Conservation (phyloP, 2,329 filamentous ascomycete genomes). For the Paecilomyces sp. region DNA sequence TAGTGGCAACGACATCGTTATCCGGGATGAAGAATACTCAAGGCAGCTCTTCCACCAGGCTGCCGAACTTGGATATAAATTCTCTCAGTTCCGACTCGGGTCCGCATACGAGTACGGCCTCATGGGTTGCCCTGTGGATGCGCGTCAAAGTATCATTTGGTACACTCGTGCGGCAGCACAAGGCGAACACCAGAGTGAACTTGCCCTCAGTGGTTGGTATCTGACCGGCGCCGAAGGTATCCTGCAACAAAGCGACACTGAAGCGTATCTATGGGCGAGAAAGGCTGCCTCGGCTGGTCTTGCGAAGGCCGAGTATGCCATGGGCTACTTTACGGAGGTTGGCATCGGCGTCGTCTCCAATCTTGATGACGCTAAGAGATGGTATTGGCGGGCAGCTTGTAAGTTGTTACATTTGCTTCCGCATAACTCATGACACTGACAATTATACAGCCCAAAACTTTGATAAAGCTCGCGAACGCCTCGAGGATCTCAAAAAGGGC, state of each 20-base stretch:
- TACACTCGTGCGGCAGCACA: constrained; percentile 87
- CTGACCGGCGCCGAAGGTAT: constrained; percentile 84
- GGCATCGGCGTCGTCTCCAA: constrained; percentile 84
- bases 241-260: constrained; percentile 83
- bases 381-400: constrained; percentile 98
- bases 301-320: constrained; percentile 92
- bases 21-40: constrained; percentile 76
- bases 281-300: constrained; percentile 85
- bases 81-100: constrained; percentile 84
- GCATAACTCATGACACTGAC: neutral
- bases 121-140: constrained; percentile 74
- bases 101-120: constrained; percentile 84
- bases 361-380: constrained; percentile 90
- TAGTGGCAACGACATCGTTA: constrained; percentile 60
- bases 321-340: constrained; percentile 95
- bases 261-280: constrained; percentile 93
- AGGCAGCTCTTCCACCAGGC: constrained; percentile 77
- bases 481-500: constrained; percentile 83
- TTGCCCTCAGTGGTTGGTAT: constrained; percentile 86
- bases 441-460: constrained; percentile 74
- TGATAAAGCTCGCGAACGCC: constrained; percentile 81
- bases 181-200: constrained; percentile 87
- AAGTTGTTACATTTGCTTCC: constrained; percentile 39
- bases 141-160: constrained; percentile 82
- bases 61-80: constrained; percentile 86